Evolutionary conservation across 352 stramenopile genomes (phyloP), one percentile per base, ranked within the genome.

Genomic region (Phytophthora lateralis): DNA sequence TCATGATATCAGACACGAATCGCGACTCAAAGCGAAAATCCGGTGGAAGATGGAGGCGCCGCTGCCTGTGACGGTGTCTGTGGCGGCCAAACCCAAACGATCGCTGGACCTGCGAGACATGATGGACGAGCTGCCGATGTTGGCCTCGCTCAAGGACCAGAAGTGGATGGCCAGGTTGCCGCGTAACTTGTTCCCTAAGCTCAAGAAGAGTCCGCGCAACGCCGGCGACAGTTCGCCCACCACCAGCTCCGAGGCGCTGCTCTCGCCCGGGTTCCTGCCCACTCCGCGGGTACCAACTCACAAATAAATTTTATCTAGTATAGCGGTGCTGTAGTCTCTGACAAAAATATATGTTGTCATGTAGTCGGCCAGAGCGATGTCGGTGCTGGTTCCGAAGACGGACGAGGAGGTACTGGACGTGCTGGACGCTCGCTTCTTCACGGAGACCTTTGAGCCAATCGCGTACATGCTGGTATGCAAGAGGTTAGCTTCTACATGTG

Each of bases 361-460:
- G 15, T 12, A 80, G 65, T 66, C 65, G 45, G 72, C 72, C 1
- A 77, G 67, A 39, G 53, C 65, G 18, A 78, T 74, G 69, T 94
- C 85, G 3, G 75, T 89, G 48, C 67, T 94, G 6, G 81, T 94
- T 7, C 85, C 85, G 3, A 65, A 69, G n/a, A 65, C 59, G n/a
- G 70, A 78, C 24, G 83, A 95, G 24, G 78, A 94, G 18, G 57
- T 95, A 14, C 58, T 96, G 17, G 68, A 79, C 12, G 73, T 73
- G n/a, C 51, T 96, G 24, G 85, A 96, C 18, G 70, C 88, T 43
- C 82, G 85, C 0, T 96, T 88, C 55, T 96, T 93, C 58, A 95
- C 85, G 0, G 76, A 90, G 50, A 75, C 56, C 42, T 96, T 96
- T 51, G 85, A 96, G 37, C 64, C 79, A 7, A 60, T 89, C 0